A percentile compares a stretch with the other conserved stretches of the same genome.
These are phyloP conservation scores for Metahyphopichia silvanorum DNA, from an alignment of 805 yeast species.

Conservation along the genomic window DNA sequence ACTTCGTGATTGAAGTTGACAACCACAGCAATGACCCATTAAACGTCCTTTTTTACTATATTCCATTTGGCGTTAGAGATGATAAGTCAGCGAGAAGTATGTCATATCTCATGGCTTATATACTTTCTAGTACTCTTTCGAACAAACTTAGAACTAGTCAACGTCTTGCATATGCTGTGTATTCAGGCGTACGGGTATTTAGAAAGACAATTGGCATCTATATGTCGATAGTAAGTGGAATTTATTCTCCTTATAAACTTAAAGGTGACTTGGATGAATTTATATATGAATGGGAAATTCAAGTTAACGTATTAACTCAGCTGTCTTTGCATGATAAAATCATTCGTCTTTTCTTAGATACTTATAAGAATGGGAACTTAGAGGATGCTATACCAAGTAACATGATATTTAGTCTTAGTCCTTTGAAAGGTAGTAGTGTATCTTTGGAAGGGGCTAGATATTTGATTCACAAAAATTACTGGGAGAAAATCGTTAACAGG, in stretches of 20 bases:
- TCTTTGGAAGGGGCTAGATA: slow-evolving; percentile 11
- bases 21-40: slow-evolving; percentile 47
- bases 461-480: slow-evolving; percentile 39
- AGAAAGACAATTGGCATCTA: slow-evolving; percentile 57
- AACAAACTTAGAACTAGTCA: slow-evolving; percentile 51
- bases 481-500: slow-evolving; percentile 49
- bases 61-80: slow-evolving; percentile 53
- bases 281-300: slow-evolving; percentile 37
- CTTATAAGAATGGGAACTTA: slow-evolving; percentile 1
- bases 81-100: slow-evolving; percentile 33
- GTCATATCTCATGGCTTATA: slow-evolving; percentile 44
- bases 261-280: slow-evolving; percentile 47
- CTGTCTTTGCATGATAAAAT: slow-evolving; percentile 31
- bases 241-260: slow-evolving; percentile 37
- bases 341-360: slow-evolving; percentile 33
- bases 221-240: slow-evolving; percentile 53
- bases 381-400: slow-evolving; percentile 16
- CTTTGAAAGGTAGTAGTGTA: slow-evolving; percentile 25
- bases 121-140: slow-evolving; percentile 42
- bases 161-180: slow-evolving; percentile 61
- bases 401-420: slow-evolving; percentile 18
- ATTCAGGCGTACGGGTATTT: slow-evolving; percentile 53
- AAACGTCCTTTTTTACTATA: slow-evolving; percentile 48
- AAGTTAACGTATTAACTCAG: slow-evolving; percentile 25
- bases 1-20: slow-evolving; percentile 23